Evolutionary conservation across 2,329 filamentous ascomycete species (phyloP).

Genomic region (Stemphylium beticola): DNA sequence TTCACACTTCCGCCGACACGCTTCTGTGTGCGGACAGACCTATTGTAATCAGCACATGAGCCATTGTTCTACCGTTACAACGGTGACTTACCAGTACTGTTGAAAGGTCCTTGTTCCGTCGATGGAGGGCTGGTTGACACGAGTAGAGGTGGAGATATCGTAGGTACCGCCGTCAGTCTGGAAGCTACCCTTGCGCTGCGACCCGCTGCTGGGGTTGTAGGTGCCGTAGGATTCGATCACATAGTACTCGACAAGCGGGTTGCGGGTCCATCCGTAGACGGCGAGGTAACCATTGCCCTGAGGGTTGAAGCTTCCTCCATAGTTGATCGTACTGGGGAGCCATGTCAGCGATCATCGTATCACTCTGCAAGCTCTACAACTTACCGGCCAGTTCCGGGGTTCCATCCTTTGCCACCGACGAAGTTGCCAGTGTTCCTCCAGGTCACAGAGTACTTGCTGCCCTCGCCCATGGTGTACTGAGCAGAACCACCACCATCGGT

Average conservation of each 20-base stretch:
- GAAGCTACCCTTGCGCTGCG: constrained; percentile 56
- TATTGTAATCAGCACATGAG: neutral
- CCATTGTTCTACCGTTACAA: too few species aligned
- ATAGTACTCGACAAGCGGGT: constrained; percentile 63
- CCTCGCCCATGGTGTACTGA: constrained; percentile 30
- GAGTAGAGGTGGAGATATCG: constrained; percentile 56
- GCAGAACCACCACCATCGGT: constrained; percentile 54
- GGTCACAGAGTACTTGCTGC: constrained; percentile 28
- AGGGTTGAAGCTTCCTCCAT: constrained; percentile 22
- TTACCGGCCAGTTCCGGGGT: constrained; percentile 55
- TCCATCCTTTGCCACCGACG: constrained; percentile 39
- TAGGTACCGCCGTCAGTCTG: constrained; percentile 60
- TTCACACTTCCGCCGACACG: constrained; percentile 52
- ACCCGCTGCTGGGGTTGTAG: constrained; percentile 53
- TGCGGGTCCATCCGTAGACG: constrained; percentile 62
- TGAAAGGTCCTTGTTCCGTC: constrained; percentile 59
- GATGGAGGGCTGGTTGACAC: constrained; percentile 59
- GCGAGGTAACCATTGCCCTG: constrained; percentile 39
- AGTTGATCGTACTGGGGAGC: constrained; percentile 22
- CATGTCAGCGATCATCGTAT: neutral
- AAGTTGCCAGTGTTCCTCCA: constrained; percentile 35
- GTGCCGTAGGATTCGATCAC: constrained; percentile 60
- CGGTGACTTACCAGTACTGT: constrained; percentile 57
- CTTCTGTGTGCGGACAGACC: constrained; percentile 54
- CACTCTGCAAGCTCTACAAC: neutral